Percentiles rank a stretch among this genome's conserved stretches.
Evolutionary conservation across 140 eudicot species (phyloP).

Genomic region (Oenanthe javanica): DNA sequence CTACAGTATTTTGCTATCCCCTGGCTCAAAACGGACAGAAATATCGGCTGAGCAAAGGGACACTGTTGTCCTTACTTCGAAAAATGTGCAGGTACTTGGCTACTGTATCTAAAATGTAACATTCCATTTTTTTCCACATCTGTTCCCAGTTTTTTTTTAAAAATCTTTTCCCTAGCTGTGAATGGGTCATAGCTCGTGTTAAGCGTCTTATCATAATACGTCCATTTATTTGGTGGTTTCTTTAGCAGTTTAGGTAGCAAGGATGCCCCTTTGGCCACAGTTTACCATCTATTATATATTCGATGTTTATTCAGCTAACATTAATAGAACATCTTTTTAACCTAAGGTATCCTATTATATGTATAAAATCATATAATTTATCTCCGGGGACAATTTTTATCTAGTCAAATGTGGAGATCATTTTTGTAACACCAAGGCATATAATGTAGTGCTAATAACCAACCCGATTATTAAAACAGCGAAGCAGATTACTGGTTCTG

Average conservation of each 20-base stretch:
- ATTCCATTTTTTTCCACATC: background rate
- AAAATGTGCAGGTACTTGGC: constrained; percentile 79
- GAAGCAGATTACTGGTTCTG: background rate
- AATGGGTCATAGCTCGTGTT: background rate
- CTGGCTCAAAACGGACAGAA: constrained; percentile 75
- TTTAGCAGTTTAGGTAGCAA: background rate
- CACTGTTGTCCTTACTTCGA: constrained; percentile 70
- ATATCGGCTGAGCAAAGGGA: constrained; percentile 68
- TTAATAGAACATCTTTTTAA: background rate
- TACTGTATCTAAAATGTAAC: background rate
- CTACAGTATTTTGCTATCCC: constrained; percentile 61
- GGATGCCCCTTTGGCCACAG: background rate
- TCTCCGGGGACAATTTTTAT: background rate
- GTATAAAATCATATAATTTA: background rate
- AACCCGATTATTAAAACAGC: background rate
- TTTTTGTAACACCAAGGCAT: background rate
- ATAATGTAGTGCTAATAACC: background rate
- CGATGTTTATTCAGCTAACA: background rate
- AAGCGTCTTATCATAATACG: background rate
- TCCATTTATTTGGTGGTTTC: background rate
- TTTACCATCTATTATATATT: background rate
- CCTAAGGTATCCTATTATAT: background rate
- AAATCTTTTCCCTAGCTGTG: background rate
- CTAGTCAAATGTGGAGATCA: background rate
- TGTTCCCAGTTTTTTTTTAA: background rate